phyloP scores from a whole-genome alignment of 2,329 filamentous ascomycete species.

The Hypoxylon rubiginosum region DNA sequence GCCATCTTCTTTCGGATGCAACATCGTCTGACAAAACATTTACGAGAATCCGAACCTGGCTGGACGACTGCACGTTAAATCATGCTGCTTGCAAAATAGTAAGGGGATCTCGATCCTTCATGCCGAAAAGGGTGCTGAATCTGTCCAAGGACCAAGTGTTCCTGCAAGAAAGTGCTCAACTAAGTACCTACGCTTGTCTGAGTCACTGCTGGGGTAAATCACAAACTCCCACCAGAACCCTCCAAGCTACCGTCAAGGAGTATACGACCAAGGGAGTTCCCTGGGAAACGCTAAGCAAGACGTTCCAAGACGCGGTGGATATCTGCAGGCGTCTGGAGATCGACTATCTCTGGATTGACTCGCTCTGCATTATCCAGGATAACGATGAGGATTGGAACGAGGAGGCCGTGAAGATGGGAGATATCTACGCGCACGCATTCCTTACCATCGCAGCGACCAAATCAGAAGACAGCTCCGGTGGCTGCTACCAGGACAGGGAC shows the following conservation, averaged over 20 bases:
- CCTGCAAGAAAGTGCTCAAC: constrained; percentile 15
- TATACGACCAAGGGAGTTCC: constrained; percentile 21
- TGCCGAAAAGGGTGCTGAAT: constrained; percentile 32
- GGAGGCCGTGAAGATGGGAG: constrained; percentile 24
- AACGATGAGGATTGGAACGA: constrained; percentile 26
- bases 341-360: too few relatives aligned
- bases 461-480: constrained; percentile 23
- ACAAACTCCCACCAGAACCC: constrained; percentile 21
- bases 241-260: constrained; percentile 13
- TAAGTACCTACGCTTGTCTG: constrained; percentile 27
- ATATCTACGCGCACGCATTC: constrained; percentile 24
- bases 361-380: constrained; percentile 8
- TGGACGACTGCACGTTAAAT: neutral
- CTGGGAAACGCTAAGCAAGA: constrained; percentile 17
- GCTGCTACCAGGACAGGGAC: constrained; percentile 21
- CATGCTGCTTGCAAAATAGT: neutral
- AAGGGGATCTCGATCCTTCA: neutral
- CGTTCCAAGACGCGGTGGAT: constrained; percentile 29
- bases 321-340: constrained; percentile 21
- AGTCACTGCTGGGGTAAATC: constrained; percentile 35
- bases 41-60: neutral
- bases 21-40: neutral
- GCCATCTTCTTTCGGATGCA: neutral
- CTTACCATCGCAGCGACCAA: constrained; percentile 28
- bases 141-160: constrained; percentile 3